Evolutionary conservation across 192 early-diverging fungal genomes (phyloP).

Genomic region (Entomortierella lignicola): DNA sequence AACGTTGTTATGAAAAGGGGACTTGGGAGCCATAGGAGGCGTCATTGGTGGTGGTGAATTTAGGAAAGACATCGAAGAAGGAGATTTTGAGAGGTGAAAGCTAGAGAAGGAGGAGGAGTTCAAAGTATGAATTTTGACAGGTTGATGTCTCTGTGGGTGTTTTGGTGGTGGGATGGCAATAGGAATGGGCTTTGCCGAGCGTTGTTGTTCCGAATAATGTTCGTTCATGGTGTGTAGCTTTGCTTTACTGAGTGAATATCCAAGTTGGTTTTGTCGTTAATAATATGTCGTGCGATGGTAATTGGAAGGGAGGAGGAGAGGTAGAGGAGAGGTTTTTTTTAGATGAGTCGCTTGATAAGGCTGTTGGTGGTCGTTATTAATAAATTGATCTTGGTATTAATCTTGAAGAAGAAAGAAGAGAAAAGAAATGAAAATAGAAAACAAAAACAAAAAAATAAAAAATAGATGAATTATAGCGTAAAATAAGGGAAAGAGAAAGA

Average conservation of each 20-base stretch:
- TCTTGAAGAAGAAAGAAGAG: neutral
- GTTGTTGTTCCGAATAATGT: neutral
- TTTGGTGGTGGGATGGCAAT: neutral
- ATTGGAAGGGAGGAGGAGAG: neutral
- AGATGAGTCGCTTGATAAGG: too few species aligned
- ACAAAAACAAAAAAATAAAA: neutral
- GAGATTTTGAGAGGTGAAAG: neutral
- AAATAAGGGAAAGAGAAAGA: neutral
- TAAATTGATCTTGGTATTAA: neutral
- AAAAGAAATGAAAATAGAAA: neutral
- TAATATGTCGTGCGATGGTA: neutral
- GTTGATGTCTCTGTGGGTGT: slow-evolving; percentile 1
- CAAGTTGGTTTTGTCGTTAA: neutral
- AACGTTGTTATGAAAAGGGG: neutral
- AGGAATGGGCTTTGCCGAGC: neutral
- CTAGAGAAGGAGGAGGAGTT: slow-evolving; percentile 8
- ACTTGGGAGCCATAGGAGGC: neutral
- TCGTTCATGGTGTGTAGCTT: neutral
- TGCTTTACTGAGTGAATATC: neutral
- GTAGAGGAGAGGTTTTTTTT: too few species aligned
- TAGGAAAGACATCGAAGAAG: neutral
- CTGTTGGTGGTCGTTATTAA: too few species aligned
- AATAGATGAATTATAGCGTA: neutral
- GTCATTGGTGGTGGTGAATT: slow-evolving; percentile 17
- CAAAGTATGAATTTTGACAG: slow-evolving; percentile 29